phyloP scores from a whole-genome alignment of 345 rosid genomes.

The Euphorbia tirucalli region DNA sequence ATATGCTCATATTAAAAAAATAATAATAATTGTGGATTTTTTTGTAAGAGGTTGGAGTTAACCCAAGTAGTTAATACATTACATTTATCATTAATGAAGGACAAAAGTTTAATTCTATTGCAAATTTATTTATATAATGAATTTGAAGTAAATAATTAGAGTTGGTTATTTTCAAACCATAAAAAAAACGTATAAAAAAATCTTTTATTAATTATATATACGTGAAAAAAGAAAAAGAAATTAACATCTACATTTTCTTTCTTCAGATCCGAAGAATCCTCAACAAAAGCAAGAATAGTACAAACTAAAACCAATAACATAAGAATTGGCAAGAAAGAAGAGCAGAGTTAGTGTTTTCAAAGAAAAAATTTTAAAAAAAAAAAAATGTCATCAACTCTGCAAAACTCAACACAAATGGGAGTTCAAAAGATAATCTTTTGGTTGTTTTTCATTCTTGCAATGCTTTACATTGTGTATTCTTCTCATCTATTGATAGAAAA shows the following conservation, averaged over 20 bases:
- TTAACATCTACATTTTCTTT: not conserved
- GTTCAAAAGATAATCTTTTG: slow-evolving; percentile 41
- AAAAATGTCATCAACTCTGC: slow-evolving; percentile 26
- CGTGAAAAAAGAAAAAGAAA: not conserved
- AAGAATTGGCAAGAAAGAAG: not conserved
- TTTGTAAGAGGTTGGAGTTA: too few species aligned
- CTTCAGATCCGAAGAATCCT: slow-evolving; percentile 47
- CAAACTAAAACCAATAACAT: not conserved
- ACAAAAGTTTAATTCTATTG: too few species aligned
- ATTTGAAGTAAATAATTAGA: not conserved
- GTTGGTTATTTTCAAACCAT: slow-evolving; percentile 3
- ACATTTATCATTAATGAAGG: too few species aligned
- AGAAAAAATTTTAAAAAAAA: not conserved
- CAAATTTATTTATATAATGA: too few species aligned
- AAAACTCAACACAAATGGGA: slow-evolving; percentile 26
- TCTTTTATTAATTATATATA: not conserved
- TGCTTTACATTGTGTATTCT: slow-evolving; percentile 51
- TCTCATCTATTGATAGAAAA: slow-evolving; percentile 40
- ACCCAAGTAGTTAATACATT: too few species aligned
- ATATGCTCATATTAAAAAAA: too few species aligned
- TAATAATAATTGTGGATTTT: too few species aligned
- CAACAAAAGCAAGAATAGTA: slow-evolving; percentile 22
- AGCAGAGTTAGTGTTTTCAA: slow-evolving; percentile 2
- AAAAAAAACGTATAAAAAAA: not conserved
- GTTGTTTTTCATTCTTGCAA: slow-evolving; percentile 42